These are phyloP conservation scores for Mucor racemosus DNA, from an alignment of 371 early-diverging fungal species.

Conservation along the genomic window DNA sequence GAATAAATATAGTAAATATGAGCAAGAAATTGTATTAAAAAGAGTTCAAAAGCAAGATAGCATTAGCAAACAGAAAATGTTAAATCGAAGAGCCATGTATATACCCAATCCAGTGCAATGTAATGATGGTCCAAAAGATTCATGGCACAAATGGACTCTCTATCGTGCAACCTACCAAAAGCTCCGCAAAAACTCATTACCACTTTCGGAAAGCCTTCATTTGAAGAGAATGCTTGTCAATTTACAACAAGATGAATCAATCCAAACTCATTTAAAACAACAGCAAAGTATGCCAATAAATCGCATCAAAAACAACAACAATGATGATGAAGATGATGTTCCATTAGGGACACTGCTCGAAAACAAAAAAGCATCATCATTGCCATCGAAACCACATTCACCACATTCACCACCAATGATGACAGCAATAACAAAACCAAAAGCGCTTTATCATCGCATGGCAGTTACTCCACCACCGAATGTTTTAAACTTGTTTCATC, in stretches of 20 bases:
- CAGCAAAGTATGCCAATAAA: not conserved
- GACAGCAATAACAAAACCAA: not conserved
- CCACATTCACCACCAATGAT: not conserved
- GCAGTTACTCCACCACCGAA: not conserved
- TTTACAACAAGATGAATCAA: slow-evolving; percentile 8
- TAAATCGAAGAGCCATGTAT: slow-evolving; percentile 22
- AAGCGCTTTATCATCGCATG: not conserved
- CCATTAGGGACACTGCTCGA: slow-evolving; percentile 21
- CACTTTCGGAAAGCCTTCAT: slow-evolving; percentile 24
- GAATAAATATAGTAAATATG: not conserved
- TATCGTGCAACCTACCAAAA: slow-evolving; percentile 25
- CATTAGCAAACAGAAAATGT: slow-evolving; percentile 2
- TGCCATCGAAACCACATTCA: not conserved
- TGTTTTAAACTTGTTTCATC: not conserved
- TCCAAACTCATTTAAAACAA: not conserved
- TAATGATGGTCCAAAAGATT: slow-evolving; percentile 23
- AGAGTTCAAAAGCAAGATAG: not conserved
- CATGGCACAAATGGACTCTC: slow-evolving; percentile 22
- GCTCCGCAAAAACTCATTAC: slow-evolving; percentile 21
- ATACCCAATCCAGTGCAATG: slow-evolving; percentile 16
- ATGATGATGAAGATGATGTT: slow-evolving; percentile 21
- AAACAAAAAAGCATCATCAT: not conserved
- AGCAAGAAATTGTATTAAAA: not conserved
- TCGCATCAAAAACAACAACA: not conserved
- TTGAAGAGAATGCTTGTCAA: slow-evolving; percentile 18